These are phyloP conservation scores for Endoconidiophora polonica DNA, from an alignment of 2,329 filamentous ascomycete genomes.

Conservation along the genomic window DNA sequence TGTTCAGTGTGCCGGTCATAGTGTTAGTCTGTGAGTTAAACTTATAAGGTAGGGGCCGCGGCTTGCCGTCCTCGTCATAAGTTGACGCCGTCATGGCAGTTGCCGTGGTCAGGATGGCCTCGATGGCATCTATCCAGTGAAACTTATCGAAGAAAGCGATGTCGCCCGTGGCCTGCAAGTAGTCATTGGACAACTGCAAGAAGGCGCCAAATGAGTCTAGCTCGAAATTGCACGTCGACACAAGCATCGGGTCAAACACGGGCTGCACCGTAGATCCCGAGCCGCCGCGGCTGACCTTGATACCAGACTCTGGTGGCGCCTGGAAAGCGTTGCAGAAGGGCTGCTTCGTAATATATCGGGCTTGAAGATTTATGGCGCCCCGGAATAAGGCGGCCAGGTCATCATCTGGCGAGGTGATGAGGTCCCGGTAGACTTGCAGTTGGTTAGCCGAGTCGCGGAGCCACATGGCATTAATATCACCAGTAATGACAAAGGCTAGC, in stretches of 20 bases:
- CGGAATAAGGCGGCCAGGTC: constrained; percentile 50
- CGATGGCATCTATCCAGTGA: constrained; percentile 58
- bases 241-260: constrained; percentile 16
- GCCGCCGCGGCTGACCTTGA: constrained; percentile 27
- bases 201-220: constrained; percentile 78
- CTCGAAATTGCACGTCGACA: constrained; percentile 86
- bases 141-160: constrained; percentile 50
- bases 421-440: constrained; percentile 47
- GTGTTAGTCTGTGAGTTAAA: constrained; percentile 55
- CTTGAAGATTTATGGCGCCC: constrained; percentile 55
- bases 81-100: constrained; percentile 57
- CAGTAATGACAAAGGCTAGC: constrained; percentile 67
- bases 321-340: constrained; percentile 90
- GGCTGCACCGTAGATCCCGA: constrained; percentile 13
- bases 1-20: constrained; percentile 18
- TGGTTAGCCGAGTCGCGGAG: constrained; percentile 68
- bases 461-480: constrained; percentile 80
- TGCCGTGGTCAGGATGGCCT: constrained; percentile 51
- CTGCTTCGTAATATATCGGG: constrained; percentile 47
- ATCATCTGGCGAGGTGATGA: constrained; percentile 34
- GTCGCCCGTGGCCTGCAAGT: constrained; percentile 53
- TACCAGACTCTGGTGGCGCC: constrained; percentile 58
- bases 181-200: constrained; percentile 63
- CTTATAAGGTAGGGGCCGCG: constrained; percentile 49
- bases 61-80: constrained; percentile 41